Percentiles rank a stretch among this genome's conserved stretches.
Evolutionary conservation across 1,284 basidiomycete species (phyloP).

Genomic region (Ceratobasidium sp.): DNA sequence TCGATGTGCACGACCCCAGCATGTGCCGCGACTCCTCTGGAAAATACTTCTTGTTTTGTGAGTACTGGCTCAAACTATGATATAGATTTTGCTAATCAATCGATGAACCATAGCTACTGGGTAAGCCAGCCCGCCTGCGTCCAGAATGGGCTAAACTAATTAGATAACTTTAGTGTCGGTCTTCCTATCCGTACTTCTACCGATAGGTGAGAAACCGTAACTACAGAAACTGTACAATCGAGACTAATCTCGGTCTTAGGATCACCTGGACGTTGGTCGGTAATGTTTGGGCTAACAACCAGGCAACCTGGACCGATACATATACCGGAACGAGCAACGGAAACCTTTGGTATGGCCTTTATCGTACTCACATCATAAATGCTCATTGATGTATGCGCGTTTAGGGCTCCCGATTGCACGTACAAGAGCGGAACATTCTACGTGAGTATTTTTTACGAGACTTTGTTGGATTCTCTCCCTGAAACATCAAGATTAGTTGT

Average conservation of each 20-base stretch:
- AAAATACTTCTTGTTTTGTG: conserved; percentile 69
- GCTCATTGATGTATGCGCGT: not conserved
- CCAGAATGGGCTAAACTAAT: not conserved
- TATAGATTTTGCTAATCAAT: not conserved
- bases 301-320: conserved; percentile 64
- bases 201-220: conserved; percentile 60
- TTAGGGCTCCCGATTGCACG: conserved; percentile 69
- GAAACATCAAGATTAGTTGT: conserved; percentile 51
- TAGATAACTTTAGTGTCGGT: conserved; percentile 61
- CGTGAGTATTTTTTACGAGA: conserved; percentile 54
- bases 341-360: conserved; percentile 49
- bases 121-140: conserved; percentile 24
- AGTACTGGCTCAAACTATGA: conserved; percentile 46
- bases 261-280: conserved; percentile 64
- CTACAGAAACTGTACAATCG: not conserved
- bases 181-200: conserved; percentile 68
- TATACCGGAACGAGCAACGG: conserved; percentile 68
- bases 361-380: not conserved
- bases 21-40: conserved; percentile 68
- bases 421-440: conserved; percentile 64
- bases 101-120: conserved; percentile 36
- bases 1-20: conserved; percentile 65
- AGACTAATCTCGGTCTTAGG: not conserved
- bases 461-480: too few relatives aligned
- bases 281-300: conserved; percentile 66